These are phyloP conservation scores for Gymnopus androsaceus DNA, from an alignment of 1,284 basidiomycete genomes.

Conservation along the genomic window DNA sequence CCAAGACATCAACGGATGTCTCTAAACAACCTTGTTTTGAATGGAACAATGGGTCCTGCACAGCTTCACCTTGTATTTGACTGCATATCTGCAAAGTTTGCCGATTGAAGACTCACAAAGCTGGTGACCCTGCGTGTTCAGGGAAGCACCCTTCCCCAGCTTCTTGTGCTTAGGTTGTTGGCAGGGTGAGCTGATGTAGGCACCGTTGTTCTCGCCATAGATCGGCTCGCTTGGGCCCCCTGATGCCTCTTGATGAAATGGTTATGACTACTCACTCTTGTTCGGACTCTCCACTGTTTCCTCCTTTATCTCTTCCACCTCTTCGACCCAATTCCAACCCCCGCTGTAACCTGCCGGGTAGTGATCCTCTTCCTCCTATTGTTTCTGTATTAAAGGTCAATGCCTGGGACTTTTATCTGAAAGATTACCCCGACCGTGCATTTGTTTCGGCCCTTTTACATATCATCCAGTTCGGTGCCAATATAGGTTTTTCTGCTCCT, in stretches of 20 bases:
- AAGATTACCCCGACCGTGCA: constrained; percentile 33
- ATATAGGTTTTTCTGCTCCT: constrained; percentile 31
- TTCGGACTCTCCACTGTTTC: constrained; percentile 12
- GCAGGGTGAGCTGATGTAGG: background rate
- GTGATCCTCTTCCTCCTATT: constrained; percentile 11
- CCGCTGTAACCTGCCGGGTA: constrained; percentile 23
- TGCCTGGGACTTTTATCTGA: constrained; percentile 29
- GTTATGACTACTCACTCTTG: background rate
- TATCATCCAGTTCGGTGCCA: constrained; percentile 33
- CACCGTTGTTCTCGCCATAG: constrained; percentile 11
- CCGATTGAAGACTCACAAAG: background rate
- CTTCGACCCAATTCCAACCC: constrained; percentile 29
- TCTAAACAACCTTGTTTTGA: background rate
- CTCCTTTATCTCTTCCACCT: constrained; percentile 21
- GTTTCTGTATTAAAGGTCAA: constrained; percentile 22
- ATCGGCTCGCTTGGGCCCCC: constrained; percentile 6
- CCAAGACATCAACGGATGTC: background rate
- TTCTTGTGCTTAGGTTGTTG: background rate
- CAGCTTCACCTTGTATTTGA: background rate
- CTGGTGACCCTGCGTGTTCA: background rate
- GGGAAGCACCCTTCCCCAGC: background rate
- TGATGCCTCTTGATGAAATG: background rate
- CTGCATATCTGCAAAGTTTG: background rate
- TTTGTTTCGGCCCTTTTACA: constrained; percentile 32
- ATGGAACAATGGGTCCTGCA: background rate